Evolutionary conservation across 345 rosid genomes (phyloP).

Genomic region (Luvunga scandens): DNA sequence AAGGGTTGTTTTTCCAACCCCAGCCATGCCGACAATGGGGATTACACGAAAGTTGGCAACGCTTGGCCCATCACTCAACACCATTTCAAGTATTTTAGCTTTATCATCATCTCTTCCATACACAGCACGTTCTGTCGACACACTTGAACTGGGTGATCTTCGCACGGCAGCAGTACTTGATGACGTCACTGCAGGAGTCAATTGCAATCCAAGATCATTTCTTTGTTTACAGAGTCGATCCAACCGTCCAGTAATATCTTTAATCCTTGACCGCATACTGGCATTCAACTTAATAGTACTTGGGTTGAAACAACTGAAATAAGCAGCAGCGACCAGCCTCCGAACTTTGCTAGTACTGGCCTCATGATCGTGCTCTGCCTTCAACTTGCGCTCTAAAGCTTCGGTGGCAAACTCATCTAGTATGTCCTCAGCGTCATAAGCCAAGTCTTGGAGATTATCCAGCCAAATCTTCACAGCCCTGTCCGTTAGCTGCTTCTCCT

Average conservation of each 20-base stretch:
- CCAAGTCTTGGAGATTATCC: not conserved
- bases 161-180: not conserved
- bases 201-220: not conserved
- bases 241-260: not conserved
- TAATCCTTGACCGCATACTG: not conserved
- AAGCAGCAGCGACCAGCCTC: not conserved
- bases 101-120: not conserved
- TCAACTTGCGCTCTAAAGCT: not conserved
- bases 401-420: constrained; percentile 4
- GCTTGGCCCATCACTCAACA: not conserved
- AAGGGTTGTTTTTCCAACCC: not conserved
- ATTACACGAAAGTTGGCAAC: not conserved
- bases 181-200: not conserved
- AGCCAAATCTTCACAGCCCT: constrained; percentile 1
- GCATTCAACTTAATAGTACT: not conserved
- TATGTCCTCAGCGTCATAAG: constrained; percentile 12
- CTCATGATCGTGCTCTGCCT: not conserved
- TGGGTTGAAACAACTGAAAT: not conserved
- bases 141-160: not conserved
- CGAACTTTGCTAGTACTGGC: not conserved
- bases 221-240: not conserved
- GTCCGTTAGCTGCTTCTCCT: not conserved
- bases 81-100: not conserved
- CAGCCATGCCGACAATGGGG: not conserved
- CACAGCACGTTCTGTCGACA: not conserved